These are phyloP conservation scores for Vaccinium corymbosum DNA, from an alignment of 148 eudicot genomes.

Conservation along the genomic window DNA sequence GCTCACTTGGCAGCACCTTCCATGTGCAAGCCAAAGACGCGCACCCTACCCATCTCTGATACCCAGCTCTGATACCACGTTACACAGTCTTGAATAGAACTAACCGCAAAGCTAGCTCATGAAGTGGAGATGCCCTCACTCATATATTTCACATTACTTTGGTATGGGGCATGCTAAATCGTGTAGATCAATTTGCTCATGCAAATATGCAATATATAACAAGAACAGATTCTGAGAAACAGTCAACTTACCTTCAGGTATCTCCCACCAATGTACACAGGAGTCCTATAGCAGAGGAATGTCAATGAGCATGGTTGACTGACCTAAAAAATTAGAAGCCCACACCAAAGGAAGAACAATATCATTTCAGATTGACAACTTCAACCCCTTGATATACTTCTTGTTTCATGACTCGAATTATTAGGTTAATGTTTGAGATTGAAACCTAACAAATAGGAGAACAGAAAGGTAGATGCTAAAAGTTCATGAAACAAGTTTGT, in stretches of 20 bases:
- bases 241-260: slow-evolving; percentile 69
- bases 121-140: no score
- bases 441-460: neutral
- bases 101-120: no score
- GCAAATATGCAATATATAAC: neutral
- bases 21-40: no score
- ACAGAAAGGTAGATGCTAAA: neutral
- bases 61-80: no score
- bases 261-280: slow-evolving; percentile 86
- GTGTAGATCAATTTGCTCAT: slow-evolving; percentile 9
- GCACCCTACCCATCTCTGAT: no score
- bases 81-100: no score
- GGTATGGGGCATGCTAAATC: neutral
- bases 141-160: no score
- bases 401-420: neutral
- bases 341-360: slow-evolving; percentile 12
- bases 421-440: neutral
- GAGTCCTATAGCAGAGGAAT: slow-evolving; percentile 43
- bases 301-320: slow-evolving; percentile 54
- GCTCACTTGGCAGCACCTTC: no score
- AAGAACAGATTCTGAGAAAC: slow-evolving; percentile 12
- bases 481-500: neutral
- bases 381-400: neutral
- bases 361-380: neutral
- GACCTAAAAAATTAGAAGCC: slow-evolving; percentile 35